Evolutionary conservation across 1,284 basidiomycete genomes (phyloP).

Genomic region (Apiotrichum sp.): DNA sequence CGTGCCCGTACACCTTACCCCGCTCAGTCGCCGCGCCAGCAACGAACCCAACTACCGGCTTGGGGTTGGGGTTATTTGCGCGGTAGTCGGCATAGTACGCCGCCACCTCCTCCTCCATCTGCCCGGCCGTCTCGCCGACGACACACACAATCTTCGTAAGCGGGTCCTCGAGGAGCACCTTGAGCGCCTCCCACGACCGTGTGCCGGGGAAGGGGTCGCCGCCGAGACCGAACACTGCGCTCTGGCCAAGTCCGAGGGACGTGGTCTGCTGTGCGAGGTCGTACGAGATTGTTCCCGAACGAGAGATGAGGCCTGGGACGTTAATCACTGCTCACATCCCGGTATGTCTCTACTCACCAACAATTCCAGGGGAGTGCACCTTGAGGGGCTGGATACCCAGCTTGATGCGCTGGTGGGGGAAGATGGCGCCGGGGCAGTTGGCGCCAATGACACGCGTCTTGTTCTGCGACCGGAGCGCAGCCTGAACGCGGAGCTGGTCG

Average conservation of each 20-base stretch:
- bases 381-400: constrained; percentile 97
- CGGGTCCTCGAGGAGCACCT: constrained; percentile 77
- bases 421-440: constrained; percentile 92
- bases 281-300: constrained; percentile 71
- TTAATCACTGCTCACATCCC: too few species aligned
- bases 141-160: constrained; percentile 86
- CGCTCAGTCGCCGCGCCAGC: constrained; percentile 90
- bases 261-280: constrained; percentile 93
- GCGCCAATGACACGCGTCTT: constrained; percentile 79
- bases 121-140: constrained; percentile 91
- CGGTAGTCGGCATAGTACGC: constrained; percentile 78
- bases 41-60: constrained; percentile 92
- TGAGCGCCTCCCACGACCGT: constrained; percentile 69
- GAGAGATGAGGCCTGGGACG: constrained; percentile 64
- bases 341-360: constrained; percentile 46
- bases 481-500: constrained; percentile 58
- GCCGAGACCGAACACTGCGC: constrained; percentile 87
- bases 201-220: constrained; percentile 92
- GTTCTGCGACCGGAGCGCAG: constrained; percentile 81
- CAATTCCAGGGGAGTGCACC: constrained; percentile 83
- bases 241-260: constrained; percentile 84
- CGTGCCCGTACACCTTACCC: constrained; percentile 91
- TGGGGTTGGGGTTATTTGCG: constrained; percentile 57
- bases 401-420: constrained; percentile 78
- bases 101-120: constrained; percentile 93